Evolutionary conservation across 2,329 filamentous ascomycete genomes (phyloP).

Genomic region (Diaporthe sp.): DNA sequence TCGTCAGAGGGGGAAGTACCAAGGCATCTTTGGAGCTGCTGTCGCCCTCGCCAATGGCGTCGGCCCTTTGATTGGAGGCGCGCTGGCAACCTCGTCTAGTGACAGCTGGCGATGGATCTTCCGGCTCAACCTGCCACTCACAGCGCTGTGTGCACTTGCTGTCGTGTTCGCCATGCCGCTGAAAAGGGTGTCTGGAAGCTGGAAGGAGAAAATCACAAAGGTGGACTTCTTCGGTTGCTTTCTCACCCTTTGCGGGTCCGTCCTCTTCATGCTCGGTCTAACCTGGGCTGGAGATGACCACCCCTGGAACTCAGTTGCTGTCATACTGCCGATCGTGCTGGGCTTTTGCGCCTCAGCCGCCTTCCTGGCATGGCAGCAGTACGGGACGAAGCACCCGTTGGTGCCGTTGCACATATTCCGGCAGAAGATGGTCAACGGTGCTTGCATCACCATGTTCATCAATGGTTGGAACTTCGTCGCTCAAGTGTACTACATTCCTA

Average conservation of each 20-base stretch:
- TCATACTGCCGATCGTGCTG: constrained; percentile 28
- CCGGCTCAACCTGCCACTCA: constrained; percentile 35
- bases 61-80: constrained; percentile 31
- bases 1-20: constrained; percentile 33
- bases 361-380: constrained; percentile 25
- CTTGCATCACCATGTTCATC: constrained; percentile 31
- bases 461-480: constrained; percentile 36
- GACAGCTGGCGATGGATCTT: constrained; percentile 2
- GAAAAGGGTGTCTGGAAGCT: constrained; percentile 30
- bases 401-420: constrained; percentile 34
- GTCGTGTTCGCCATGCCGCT: constrained; percentile 34
- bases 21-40: constrained; percentile 35
- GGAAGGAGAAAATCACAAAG: constrained; percentile 25
- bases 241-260: not conserved
- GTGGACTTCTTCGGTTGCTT: constrained; percentile 34
- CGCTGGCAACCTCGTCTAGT: not conserved
- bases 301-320: constrained; percentile 32
- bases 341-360: constrained; percentile 15
- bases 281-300: constrained; percentile 31
- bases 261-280: not conserved
- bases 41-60: constrained; percentile 32
- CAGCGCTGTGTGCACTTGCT: constrained; percentile 30
- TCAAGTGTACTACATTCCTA: constrained; percentile 35
- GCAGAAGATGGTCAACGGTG: constrained; percentile 28
- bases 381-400: not conserved